Percentiles rank a stretch among this genome's conserved stretches.
Conservation (phyloP, 139 green algal species). For the Axilococcus clingmanii region DNA sequence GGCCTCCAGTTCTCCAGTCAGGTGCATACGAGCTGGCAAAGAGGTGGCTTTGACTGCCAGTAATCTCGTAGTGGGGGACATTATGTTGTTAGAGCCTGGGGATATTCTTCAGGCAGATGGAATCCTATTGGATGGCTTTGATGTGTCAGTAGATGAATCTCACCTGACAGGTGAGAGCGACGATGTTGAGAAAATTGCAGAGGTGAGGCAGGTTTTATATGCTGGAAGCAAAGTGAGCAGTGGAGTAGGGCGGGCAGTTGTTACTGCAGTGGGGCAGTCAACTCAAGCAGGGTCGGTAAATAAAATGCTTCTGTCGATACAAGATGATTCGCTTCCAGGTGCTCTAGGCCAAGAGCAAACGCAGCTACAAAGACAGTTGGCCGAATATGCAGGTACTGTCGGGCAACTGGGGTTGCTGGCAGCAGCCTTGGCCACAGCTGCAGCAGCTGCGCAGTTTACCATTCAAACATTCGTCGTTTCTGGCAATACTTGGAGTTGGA, state of each 20-base stretch:
- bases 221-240: slow-evolving; percentile 56
- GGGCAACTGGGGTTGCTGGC: slow-evolving; percentile 55
- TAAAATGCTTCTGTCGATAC: slow-evolving; percentile 1
- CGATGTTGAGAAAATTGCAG: slow-evolving; percentile 43
- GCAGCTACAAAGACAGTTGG: slow-evolving; percentile 63
- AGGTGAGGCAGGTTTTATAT: slow-evolving; percentile 25
- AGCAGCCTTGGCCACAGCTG: slow-evolving; percentile 26
- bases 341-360: slow-evolving; percentile 40
- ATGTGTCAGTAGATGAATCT: slow-evolving; percentile 71
- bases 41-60: slow-evolving; percentile 35
- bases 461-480: slow-evolving; percentile 34
- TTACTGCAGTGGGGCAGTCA: slow-evolving; percentile 66
- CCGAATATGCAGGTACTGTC: slow-evolving; percentile 55
- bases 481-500: slow-evolving; percentile 30
- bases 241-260: slow-evolving; percentile 63
- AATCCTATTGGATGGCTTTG: slow-evolving; percentile 47
- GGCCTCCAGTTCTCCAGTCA: slow-evolving; percentile 45
- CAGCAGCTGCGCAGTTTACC: slow-evolving; percentile 26
- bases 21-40: slow-evolving; percentile 40
- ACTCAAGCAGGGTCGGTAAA: slow-evolving; percentile 48
- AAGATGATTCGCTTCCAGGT: neutral
- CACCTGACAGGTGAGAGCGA: slow-evolving; percentile 69
- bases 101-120: slow-evolving; percentile 78
- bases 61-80: slow-evolving; percentile 67
- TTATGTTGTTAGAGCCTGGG: slow-evolving; percentile 66